Evolutionary conservation across 306 rosid genomes (phyloP).

Genomic region (Cicer bijugum): DNA sequence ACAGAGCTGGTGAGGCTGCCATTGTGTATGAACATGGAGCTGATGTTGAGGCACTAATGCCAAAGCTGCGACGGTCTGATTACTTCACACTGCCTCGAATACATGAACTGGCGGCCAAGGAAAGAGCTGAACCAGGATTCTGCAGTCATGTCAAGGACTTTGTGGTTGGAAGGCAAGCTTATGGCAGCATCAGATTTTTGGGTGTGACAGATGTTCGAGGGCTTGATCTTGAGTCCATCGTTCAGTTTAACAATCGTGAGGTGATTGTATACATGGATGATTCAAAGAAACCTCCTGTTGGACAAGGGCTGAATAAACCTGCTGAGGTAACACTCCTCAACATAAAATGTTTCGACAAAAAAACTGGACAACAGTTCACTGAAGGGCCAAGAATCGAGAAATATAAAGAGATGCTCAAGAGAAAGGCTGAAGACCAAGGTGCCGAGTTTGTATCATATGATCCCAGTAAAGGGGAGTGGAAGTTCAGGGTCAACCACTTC

Average conservation of each 20-base stretch:
- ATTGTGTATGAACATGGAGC: slow-evolving; percentile 97
- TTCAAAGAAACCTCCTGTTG: slow-evolving; percentile 88
- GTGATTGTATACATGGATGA: slow-evolving; percentile 95
- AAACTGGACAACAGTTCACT: slow-evolving; percentile 68
- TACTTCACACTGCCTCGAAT: slow-evolving; percentile 89
- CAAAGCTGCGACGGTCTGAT: slow-evolving; percentile 86
- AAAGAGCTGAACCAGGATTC: slow-evolving; percentile 92
- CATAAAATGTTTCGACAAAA: slow-evolving; percentile 82
- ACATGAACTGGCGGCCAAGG: slow-evolving; percentile 95
- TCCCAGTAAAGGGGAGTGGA: slow-evolving; percentile 88
- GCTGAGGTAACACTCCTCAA: slow-evolving; percentile 96
- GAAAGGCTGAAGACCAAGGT: slow-evolving; percentile 91
- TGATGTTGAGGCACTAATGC: slow-evolving; percentile 94
- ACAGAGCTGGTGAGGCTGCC: slow-evolving; percentile 99
- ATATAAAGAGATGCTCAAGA: slow-evolving; percentile 88
- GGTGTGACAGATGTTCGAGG: slow-evolving; percentile 91
- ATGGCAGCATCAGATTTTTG: slow-evolving; percentile 85
- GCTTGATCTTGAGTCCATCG: slow-evolving; percentile 84
- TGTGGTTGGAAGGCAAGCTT: slow-evolving; percentile 90
- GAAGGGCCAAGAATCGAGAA: slow-evolving; percentile 83
- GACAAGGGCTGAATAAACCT: slow-evolving; percentile 96
- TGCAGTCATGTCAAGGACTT: slow-evolving; percentile 86
- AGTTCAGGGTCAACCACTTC: slow-evolving; percentile 84
- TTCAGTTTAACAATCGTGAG: slow-evolving; percentile 91
- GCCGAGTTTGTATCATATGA: slow-evolving; percentile 85